Conservation (phyloP, 2,329 filamentous ascomycete species). For the Arthrobotrys musiformis region DNA sequence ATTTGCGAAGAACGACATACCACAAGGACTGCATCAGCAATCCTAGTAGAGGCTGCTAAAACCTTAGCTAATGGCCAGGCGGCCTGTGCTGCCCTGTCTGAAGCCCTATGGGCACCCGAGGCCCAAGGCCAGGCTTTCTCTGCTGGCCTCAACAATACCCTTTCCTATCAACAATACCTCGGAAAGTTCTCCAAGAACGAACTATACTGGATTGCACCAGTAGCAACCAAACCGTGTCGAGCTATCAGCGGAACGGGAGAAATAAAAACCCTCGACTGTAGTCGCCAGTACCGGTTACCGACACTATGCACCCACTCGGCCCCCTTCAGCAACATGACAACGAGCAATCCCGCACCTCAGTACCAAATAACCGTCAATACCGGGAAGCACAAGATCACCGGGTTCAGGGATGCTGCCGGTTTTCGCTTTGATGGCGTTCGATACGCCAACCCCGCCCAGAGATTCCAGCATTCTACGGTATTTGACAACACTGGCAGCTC, state of each 20-base stretch:
- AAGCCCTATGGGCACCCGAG: constrained; percentile 22
- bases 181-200: constrained; percentile 15
- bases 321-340: constrained; percentile 62
- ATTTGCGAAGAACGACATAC: constrained; percentile 16
- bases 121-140: neutral
- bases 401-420: constrained; percentile 64
- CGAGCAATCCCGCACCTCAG: constrained; percentile 60
- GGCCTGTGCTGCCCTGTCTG: constrained; percentile 14
- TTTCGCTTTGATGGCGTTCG: constrained; percentile 68
- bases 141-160: constrained; percentile 13
- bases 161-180: constrained; percentile 32
- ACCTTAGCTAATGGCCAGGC: neutral
- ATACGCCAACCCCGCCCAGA: constrained; percentile 64
- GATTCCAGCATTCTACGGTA: constrained; percentile 65
- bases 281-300: constrained; percentile 58
- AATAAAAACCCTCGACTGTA: constrained; percentile 55
- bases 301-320: constrained; percentile 65
- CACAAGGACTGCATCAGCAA: constrained; percentile 12
- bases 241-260: constrained; percentile 60
- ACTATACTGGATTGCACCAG: constrained; percentile 14
- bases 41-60: constrained; percentile 21
- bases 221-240: constrained; percentile 15
- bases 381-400: constrained; percentile 62
- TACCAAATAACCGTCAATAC: constrained; percentile 63
- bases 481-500: constrained; percentile 62